Conservation (phyloP, 139 green algal genomes). For the Gonium pectorale region DNA sequence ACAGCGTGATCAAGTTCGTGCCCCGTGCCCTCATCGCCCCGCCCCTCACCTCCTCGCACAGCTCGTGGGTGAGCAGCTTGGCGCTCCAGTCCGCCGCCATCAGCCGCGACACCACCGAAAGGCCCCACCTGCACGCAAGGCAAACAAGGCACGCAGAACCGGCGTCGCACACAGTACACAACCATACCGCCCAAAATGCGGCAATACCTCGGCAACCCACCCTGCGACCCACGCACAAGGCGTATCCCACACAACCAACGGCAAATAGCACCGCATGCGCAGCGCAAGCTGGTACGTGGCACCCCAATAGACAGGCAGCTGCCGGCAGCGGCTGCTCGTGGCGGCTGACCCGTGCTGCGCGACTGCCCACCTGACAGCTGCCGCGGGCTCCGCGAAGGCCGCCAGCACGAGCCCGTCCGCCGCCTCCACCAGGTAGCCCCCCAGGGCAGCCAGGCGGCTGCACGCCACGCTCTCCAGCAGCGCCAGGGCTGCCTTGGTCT, state of each 20-base stretch:
- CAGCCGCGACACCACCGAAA: constrained; percentile 12
- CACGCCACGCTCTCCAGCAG: not conserved
- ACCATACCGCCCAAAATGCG: not conserved
- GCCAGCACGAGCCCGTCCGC: constrained; percentile 34
- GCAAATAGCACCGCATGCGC: not conserved
- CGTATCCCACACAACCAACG: not conserved
- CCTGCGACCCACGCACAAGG: too few species aligned
- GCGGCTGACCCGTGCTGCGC: not conserved
- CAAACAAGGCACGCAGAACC: not conserved
- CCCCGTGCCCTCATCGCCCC: not conserved
- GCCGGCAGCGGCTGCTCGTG: not conserved
- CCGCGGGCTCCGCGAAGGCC: constrained; percentile 20
- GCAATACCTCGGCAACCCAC: too few species aligned
- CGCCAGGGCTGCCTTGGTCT: constrained; percentile 9
- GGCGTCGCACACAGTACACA: not conserved
- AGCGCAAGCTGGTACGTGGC: not conserved
- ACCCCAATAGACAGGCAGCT: not conserved
- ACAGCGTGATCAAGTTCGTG: not conserved
- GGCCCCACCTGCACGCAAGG: constrained; percentile 3
- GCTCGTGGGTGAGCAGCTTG: constrained; percentile 44
- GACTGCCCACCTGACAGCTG: not conserved
- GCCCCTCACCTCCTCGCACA: constrained; percentile 39
- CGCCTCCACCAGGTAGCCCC: constrained; percentile 49
- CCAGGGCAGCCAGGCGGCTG: constrained; percentile 8
- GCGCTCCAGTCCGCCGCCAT: constrained; percentile 16